A percentile compares a stretch with the other conserved stretches of the same genome.
phyloP scores from a whole-genome alignment of 108 stramenopile genomes.

The Conticribra guillardii region DNA sequence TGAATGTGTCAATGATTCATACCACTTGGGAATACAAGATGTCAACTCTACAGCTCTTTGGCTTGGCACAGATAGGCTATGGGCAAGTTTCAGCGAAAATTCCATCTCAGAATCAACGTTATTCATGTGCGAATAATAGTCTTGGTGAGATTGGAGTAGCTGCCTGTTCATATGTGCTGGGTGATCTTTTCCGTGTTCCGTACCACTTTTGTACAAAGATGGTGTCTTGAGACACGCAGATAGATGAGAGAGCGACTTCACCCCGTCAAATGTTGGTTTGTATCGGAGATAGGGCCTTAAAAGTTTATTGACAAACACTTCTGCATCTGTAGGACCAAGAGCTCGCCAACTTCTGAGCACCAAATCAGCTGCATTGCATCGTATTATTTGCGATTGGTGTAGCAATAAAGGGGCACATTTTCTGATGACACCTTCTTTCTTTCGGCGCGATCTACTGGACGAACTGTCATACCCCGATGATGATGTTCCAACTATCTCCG shows the following conservation, averaged over 20 bases:
- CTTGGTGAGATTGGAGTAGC: too few species aligned
- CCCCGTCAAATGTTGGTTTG: slow-evolving; percentile 34
- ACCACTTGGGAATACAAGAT: slow-evolving; percentile 27
- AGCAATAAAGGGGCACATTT: slow-evolving; percentile 78
- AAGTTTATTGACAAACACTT: slow-evolving; percentile 68
- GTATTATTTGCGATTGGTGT: slow-evolving; percentile 67
- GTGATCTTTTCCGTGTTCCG: not conserved
- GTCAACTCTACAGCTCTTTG: slow-evolving; percentile 39
- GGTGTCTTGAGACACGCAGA: slow-evolving; percentile 34
- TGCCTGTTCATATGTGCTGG: slow-evolving; percentile 13
- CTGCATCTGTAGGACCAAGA: slow-evolving; percentile 70
- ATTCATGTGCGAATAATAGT: too few species aligned
- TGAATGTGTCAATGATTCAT: slow-evolving; percentile 32
- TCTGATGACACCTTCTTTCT: slow-evolving; percentile 58
- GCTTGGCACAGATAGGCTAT: slow-evolving; percentile 43
- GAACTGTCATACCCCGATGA: slow-evolving; percentile 6
- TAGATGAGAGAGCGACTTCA: slow-evolving; percentile 24
- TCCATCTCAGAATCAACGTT: slow-evolving; percentile 48
- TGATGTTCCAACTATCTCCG: slow-evolving; percentile 23
- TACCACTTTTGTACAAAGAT: not conserved
- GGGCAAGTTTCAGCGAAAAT: slow-evolving; percentile 25
- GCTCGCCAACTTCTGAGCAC: slow-evolving; percentile 53
- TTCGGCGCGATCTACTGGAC: slow-evolving; percentile 23
- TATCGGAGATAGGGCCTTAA: slow-evolving; percentile 77
- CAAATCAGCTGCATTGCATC: slow-evolving; percentile 48